Percentiles rank a stretch among this genome's conserved stretches.
Evolutionary conservation across 345 rosid genomes (phyloP).

Genomic region (Physaria fendleri): DNA sequence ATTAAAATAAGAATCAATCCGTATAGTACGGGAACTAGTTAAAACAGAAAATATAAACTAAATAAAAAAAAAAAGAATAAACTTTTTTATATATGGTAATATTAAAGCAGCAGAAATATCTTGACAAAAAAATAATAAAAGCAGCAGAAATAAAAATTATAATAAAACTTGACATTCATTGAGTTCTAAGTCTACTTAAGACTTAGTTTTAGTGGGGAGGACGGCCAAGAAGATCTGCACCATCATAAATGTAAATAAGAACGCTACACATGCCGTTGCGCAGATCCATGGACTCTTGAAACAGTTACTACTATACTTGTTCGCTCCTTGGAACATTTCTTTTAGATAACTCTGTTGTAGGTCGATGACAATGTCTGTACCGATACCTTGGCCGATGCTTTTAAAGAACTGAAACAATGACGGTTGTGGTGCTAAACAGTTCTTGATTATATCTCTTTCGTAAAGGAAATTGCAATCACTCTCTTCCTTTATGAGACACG

Average conservation of each 20-base stretch:
- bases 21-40: too few species aligned
- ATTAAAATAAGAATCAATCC: too few species aligned
- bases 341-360: constrained; percentile 37
- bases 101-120: too few species aligned
- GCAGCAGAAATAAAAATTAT: too few species aligned
- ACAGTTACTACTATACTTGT: constrained; percentile 41
- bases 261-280: constrained; percentile 44
- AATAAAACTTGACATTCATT: neutral
- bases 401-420: constrained; percentile 43
- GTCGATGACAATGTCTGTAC: constrained; percentile 43
- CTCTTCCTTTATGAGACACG: constrained; percentile 42
- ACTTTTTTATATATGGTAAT: too few species aligned
- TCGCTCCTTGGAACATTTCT: constrained; percentile 39
- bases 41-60: too few species aligned
- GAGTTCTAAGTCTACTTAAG: neutral
- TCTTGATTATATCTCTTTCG: constrained; percentile 41
- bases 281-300: constrained; percentile 58
- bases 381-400: too few species aligned
- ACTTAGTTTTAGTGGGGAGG: constrained; percentile 7
- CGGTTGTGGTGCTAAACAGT: constrained; percentile 45
- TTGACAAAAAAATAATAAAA: too few species aligned
- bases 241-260: constrained; percentile 36
- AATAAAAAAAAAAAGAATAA: too few species aligned
- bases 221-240: constrained; percentile 36
- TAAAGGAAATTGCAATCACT: constrained; percentile 39